Evolutionary conservation across 2,329 filamentous ascomycete genomes (phyloP).

Genomic region (Fonsecaea erecta): DNA sequence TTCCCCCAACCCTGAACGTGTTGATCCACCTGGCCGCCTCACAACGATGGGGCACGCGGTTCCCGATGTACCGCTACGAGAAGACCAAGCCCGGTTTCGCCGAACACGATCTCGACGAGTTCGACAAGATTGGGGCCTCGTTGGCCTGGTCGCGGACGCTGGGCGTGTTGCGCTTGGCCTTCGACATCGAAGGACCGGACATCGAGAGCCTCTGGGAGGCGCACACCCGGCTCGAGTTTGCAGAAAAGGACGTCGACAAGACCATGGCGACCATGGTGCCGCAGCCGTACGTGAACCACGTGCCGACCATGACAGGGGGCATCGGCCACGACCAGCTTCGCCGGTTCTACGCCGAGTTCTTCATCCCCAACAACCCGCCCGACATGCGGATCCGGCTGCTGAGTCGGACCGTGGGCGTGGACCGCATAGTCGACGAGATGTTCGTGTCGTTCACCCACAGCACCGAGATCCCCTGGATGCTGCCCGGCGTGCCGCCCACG

Average conservation of each 20-base stretch:
- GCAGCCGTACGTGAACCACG: constrained; percentile 42
- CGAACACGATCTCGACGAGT: constrained; percentile 71
- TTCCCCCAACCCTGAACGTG: constrained; percentile 50
- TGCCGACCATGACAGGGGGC: constrained; percentile 49
- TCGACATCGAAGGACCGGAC: constrained; percentile 49
- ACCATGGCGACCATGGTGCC: constrained; percentile 41
- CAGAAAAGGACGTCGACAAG: constrained; percentile 42
- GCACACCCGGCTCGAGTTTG: constrained; percentile 41
- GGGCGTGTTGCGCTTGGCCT: constrained; percentile 63
- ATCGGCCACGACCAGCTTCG: constrained; percentile 49
- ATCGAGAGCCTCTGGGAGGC: constrained; percentile 48
- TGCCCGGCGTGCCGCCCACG: constrained; percentile 63
- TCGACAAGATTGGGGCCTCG: constrained; percentile 66
- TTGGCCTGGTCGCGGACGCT: constrained; percentile 72
- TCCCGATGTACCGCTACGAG: constrained; percentile 58
- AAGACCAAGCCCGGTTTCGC: constrained; percentile 69
- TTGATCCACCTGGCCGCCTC: constrained; percentile 63
- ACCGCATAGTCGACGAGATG: constrained; percentile 66
- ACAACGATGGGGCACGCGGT: constrained; percentile 40
- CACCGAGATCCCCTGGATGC: constrained; percentile 61
- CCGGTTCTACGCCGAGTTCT: constrained; percentile 62
- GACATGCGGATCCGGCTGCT: constrained; percentile 60
- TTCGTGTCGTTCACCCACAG: constrained; percentile 63
- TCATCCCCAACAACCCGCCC: constrained; percentile 57
- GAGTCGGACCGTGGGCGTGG: constrained; percentile 61